These are phyloP conservation scores for Takashimella koratensis DNA, from an alignment of 1,284 basidiomycete genomes.

Conservation along the genomic window DNA sequence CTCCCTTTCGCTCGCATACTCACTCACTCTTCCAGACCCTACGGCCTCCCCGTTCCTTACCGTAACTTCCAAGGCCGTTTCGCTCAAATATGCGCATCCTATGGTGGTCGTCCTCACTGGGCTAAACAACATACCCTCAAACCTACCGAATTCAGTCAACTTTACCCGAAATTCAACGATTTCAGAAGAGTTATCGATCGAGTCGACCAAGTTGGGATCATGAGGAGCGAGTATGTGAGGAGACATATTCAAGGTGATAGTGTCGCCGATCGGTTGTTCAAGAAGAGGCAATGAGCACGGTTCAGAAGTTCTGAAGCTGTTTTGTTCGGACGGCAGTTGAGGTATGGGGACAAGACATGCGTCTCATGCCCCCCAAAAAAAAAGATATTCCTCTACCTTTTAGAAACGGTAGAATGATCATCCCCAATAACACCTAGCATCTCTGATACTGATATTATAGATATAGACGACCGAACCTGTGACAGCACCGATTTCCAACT, in stretches of 20 bases:
- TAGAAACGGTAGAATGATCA: too few species aligned
- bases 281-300: constrained; percentile 21
- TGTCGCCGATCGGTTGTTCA: constrained; percentile 39
- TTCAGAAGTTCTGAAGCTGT: too few species aligned
- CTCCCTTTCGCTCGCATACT: constrained; percentile 1
- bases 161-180: constrained; percentile 82
- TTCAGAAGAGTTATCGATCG: constrained; percentile 66
- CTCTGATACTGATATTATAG: too few species aligned
- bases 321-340: too few species aligned
- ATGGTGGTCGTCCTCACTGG: constrained; percentile 92
- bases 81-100: constrained; percentile 66
- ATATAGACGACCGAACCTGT: too few species aligned
- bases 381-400: too few species aligned
- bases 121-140: constrained; percentile 83
- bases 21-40: constrained; percentile 62
- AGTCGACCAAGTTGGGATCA: constrained; percentile 76
- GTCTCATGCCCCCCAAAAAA: too few species aligned
- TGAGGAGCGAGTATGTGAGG: constrained; percentile 57
- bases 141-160: constrained; percentile 60
- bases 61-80: constrained; percentile 74
- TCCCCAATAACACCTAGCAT: too few species aligned
- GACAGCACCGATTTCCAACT: too few species aligned
- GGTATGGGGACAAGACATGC: too few species aligned
- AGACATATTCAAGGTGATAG: constrained; percentile 54
- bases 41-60: constrained; percentile 83